Conservation (phyloP, 139 green algal genomes). For the Auxenochlorella pyrenoidosa region DNA sequence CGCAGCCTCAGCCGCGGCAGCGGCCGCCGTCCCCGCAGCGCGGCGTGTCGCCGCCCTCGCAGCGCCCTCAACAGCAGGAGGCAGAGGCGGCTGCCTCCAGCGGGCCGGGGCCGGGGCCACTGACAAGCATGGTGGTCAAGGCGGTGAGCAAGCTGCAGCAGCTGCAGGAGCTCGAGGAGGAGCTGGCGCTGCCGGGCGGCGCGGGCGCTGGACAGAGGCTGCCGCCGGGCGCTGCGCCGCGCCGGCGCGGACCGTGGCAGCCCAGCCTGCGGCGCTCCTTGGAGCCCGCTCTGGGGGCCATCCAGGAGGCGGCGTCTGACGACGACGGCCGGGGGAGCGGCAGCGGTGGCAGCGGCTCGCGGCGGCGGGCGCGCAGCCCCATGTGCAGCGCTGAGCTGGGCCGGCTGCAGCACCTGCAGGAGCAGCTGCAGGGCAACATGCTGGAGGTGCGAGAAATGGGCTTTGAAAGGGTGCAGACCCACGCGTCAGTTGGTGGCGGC, state of each 20-base stretch:
- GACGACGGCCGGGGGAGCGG: neutral
- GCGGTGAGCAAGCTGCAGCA: constrained; percentile 32
- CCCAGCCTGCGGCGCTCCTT: neutral
- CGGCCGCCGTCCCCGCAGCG: neutral
- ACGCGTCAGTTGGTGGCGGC: too few relatives aligned
- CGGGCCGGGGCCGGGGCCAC: neutral
- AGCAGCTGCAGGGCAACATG: constrained; percentile 16
- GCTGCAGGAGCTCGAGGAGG: constrained; percentile 21
- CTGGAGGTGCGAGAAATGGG: neutral
- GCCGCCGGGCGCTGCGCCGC: too few relatives aligned
- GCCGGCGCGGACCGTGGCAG: neutral
- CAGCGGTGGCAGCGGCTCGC: neutral
- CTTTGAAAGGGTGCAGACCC: too few relatives aligned
- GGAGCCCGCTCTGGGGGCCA: neutral
- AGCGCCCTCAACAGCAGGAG: neutral
- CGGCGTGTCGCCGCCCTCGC: neutral
- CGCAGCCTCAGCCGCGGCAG: neutral
- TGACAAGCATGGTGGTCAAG: neutral
- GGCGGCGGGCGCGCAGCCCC: neutral
- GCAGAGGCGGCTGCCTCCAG: neutral
- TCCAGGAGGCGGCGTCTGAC: neutral
- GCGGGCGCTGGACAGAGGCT: neutral
- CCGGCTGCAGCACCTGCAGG: constrained; percentile 8
- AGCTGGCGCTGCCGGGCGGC: constrained; percentile 9
- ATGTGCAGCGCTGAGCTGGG: neutral